These are phyloP conservation scores for Aegilops speltoides DNA, from an alignment of 176 grass and related monocot genomes.

Conservation along the genomic window DNA sequence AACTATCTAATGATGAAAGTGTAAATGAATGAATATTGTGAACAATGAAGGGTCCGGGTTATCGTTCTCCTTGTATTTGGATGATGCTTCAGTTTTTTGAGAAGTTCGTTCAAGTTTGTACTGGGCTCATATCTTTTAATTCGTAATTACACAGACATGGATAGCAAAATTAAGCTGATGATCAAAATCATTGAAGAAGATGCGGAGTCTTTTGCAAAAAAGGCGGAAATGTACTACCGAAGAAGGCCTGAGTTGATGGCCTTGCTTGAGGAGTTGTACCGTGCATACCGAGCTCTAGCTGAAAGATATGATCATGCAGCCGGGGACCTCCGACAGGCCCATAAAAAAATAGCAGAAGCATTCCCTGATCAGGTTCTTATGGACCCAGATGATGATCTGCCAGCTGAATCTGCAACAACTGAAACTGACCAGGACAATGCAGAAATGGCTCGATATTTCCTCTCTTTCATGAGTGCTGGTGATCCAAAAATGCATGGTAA, in stretches of 20 bases:
- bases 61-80: neutral
- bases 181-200: slow-evolving; percentile 92
- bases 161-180: slow-evolving; percentile 82
- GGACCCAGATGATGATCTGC: slow-evolving; percentile 72
- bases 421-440: slow-evolving; percentile 45
- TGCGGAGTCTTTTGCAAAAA: slow-evolving; percentile 92
- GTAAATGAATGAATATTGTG: neutral
- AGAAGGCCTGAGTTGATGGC: slow-evolving; percentile 87
- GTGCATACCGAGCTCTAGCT: slow-evolving; percentile 81
- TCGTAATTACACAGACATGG: slow-evolving; percentile 59
- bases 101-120: neutral
- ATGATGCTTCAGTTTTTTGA: neutral
- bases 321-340: slow-evolving; percentile 80
- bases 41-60: neutral
- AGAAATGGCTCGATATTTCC: slow-evolving; percentile 44
- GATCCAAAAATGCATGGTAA: slow-evolving; percentile 41
- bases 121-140: slow-evolving; percentile 11
- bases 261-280: slow-evolving; percentile 88
- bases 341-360: slow-evolving; percentile 74
- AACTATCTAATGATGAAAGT: neutral
- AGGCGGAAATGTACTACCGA: slow-evolving; percentile 93
- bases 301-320: slow-evolving; percentile 85
- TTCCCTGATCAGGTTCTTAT: slow-evolving; percentile 66
- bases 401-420: slow-evolving; percentile 44
- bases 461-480: slow-evolving; percentile 37